Evolutionary conservation across 1,284 basidiomycete genomes (phyloP), one percentile per base, ranked within the genome.

Genomic region (Apiotrichum gamsii): DNA sequence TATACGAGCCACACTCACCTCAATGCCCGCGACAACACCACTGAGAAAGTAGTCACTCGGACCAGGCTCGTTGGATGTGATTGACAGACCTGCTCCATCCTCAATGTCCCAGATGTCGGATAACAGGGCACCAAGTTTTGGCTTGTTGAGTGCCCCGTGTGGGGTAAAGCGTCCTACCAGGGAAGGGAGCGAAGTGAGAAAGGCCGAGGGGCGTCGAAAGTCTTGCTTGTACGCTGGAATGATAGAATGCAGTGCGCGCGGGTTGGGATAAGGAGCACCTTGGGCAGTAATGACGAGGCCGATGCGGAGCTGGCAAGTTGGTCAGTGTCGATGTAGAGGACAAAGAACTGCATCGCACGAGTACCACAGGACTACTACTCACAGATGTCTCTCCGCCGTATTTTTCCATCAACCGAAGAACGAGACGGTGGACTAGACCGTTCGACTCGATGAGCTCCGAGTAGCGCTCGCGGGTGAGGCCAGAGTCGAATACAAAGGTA

Each of bases 401-500:
- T 51, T 68, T 70, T 45, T 69, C 67, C 58, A 65, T 58, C n/a
- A 70, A 45, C 10, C 68, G 50, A 48, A 65, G 61, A 10, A 67
- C 58, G 19, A 70, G 51, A 35, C 61, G 60, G 42, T 69, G 63
- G 4, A 70, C 60, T 15, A 63, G 49, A 21, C 68, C 68, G 36
- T 65, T 59, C 13, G 55, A 36, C 37, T 65, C 59, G 40, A 65
- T 60, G 34, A 70, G 61, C 49, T 60, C 52, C 25, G 39, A 29
- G 51, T 57, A 70, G n/a, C 52, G 50, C n/a, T 58, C 55, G 21
- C 59, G 50, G 1, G 66, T 49, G n/a, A 70, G 49, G 5, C 45
- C 47, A 10, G 62, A 56, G 48, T 70, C 65, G 25, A 70, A 60
- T 4, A 68, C 65, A 41, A 70, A 59, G 6, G 57, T 59, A 3